Base-by-base conservation (phyloP, 441 rosid genomes). In the Populus hybrid region DNA sequence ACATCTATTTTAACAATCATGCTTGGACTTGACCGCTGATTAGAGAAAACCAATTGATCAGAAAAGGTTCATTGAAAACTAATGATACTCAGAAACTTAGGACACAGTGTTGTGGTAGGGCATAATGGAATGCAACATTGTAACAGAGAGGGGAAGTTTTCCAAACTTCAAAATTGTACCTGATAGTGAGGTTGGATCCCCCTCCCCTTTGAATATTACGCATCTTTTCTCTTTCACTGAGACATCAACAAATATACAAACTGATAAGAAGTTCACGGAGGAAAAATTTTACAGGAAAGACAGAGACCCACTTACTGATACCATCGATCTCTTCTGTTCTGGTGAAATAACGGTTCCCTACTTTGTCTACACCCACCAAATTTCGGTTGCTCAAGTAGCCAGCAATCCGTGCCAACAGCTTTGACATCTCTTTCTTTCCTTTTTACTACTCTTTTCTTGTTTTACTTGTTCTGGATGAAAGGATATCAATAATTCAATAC, bases 171-270 rank as follows among this genome's bases (percentile, higher is more conserved):
- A 2, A 6, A 9, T 16, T 18, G 23, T 80, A 95, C 98, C 98
- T 28, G 98, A 97, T 74, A 95, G 35, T 10, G 91, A 86, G 64
- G 95, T 94, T 76, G 99, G 99, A 76, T 95, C 98, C 68, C 88
- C 82, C 82, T 95, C 98, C 69, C 92, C 87, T 86, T 88, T 92
- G 86, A 95, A 94, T 69, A 76, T 70, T 35, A 94, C 97, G 94
- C 97, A 95, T 89, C 97, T 89, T 86, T 92, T 95, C 93, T 93
- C 99, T 87, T 94, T 95, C 82, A 86, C 99, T 95, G 86, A 35
- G 76, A 85, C 76, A 78, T 72, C 71, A 84, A 80, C 40, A 24
- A 76, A 67, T 36, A 45, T 67, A 24, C 63, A 16, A 77, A 74
- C 63, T 69, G 9, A 40, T 29, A 68, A 76, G 7, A 67, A 67